Evolutionary conservation across 2,329 filamentous ascomycete genomes (phyloP).

Genomic region (Clarireedia sp.): DNA sequence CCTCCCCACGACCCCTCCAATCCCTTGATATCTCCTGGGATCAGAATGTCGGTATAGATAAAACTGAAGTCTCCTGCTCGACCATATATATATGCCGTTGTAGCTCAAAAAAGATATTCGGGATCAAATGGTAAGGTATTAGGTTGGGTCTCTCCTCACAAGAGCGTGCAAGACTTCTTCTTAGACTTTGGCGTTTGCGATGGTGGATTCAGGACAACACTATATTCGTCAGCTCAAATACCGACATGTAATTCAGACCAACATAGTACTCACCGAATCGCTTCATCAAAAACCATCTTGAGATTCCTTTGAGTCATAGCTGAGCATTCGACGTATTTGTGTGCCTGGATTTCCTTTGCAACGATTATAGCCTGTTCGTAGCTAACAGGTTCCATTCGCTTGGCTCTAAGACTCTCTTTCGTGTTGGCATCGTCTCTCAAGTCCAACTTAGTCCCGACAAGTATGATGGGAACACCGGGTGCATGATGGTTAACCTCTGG

Average conservation of each 20-base stretch:
- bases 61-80: background rate
- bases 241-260: background rate
- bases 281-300: slow-evolving; percentile 98
- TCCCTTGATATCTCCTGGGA: background rate
- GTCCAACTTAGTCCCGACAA: slow-evolving; percentile 96
- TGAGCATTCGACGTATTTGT: slow-evolving; percentile 97
- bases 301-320: slow-evolving; percentile 92
- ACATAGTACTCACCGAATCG: slow-evolving; percentile 68
- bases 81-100: background rate
- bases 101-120: no score
- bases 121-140: no score
- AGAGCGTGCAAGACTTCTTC: slow-evolving; percentile 61
- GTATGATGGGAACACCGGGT: slow-evolving; percentile 88
- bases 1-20: background rate
- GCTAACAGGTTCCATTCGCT: slow-evolving; percentile 94
- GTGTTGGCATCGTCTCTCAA: slow-evolving; percentile 82
- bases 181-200: slow-evolving; percentile 44
- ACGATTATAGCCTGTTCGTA: slow-evolving; percentile 86
- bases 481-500: slow-evolving; percentile 97
- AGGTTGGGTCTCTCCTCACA: slow-evolving; percentile 35
- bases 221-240: slow-evolving; percentile 29
- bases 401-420: slow-evolving; percentile 72
- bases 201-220: slow-evolving; percentile 64
- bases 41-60: background rate
- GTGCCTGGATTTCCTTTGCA: slow-evolving; percentile 88